These are phyloP conservation scores for Populus hybrid DNA, from an alignment of 441 rosid genomes.

Conservation along the genomic window DNA sequence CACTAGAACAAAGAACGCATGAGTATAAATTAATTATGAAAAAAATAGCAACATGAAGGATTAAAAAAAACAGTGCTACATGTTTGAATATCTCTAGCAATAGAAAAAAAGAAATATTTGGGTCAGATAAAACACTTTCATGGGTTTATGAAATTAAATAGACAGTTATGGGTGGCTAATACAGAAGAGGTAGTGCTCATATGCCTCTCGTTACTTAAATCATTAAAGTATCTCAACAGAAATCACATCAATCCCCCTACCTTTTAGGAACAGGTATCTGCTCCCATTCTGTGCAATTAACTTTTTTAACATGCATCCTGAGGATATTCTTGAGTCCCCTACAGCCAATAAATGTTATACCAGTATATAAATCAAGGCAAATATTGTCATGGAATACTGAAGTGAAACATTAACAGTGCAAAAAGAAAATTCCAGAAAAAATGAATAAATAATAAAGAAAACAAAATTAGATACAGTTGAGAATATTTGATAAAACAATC, in stretches of 20 bases:
- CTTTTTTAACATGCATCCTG: constrained; percentile 65
- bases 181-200: constrained; percentile 4
- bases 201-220: background rate
- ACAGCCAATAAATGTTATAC: constrained; percentile 18
- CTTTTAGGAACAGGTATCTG: constrained; percentile 77
- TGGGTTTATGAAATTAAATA: background rate
- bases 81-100: background rate
- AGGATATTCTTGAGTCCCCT: constrained; percentile 90
- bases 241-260: constrained; percentile 32
- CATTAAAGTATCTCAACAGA: background rate
- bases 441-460: background rate
- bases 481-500: background rate
- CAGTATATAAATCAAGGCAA: constrained; percentile 2
- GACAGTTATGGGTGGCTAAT: background rate
- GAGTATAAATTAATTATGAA: background rate
- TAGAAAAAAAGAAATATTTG: background rate
- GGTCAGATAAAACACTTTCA: background rate
- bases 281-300: constrained; percentile 93
- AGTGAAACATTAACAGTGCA: background rate
- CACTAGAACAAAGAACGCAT: constrained; percentile 38
- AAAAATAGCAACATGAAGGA: background rate
- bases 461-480: background rate
- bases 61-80: background rate
- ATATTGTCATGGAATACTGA: background rate
- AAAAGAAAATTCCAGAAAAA: background rate